Percentiles rank a stretch among this genome's conserved stretches.
Evolutionary conservation across 1,139 yeast genomes (phyloP).

Genomic region (Scheffersomyces stambukii): DNA sequence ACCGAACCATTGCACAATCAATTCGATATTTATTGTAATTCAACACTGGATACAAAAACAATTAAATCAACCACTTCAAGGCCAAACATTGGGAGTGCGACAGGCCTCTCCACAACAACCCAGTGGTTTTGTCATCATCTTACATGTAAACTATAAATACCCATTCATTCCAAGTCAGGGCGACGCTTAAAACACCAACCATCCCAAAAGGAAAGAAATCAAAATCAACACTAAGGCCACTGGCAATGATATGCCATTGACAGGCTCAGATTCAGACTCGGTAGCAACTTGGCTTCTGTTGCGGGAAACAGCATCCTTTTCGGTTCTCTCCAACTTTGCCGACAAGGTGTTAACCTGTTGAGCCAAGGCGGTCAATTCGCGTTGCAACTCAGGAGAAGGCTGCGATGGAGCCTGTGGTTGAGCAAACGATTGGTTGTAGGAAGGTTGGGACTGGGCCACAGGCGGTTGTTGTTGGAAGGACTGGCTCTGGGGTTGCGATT

Average conservation of each 20-base stretch:
- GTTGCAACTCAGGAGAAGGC: constrained; percentile 12
- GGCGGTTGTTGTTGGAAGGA: constrained; percentile 5
- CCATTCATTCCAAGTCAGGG: no score
- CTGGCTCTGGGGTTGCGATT: constrained; percentile 7
- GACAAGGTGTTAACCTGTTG: constrained; percentile 40
- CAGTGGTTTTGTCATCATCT: no score
- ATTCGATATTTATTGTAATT: no score
- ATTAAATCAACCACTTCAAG: not conserved
- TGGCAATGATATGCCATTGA: constrained; percentile 49
- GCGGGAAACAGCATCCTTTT: constrained; percentile 7
- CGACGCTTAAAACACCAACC: constrained; percentile 50
- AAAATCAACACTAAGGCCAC: constrained; percentile 49
- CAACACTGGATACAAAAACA: not conserved
- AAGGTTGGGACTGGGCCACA: constrained; percentile 2
- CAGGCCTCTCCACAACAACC: not conserved
- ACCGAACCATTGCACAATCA: no score
- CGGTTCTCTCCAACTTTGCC: constrained; percentile 34
- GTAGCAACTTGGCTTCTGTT: constrained; percentile 1
- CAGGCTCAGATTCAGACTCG: constrained; percentile 21
- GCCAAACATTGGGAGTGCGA: not conserved
- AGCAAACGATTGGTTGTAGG: constrained; percentile 3
- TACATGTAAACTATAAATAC: no score
- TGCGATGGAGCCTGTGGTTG: constrained; percentile 3
- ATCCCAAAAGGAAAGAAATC: constrained; percentile 56
- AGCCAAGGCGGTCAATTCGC: constrained; percentile 36